Conservation (phyloP, 2,329 filamentous ascomycete species). For the Epichloe glyceriae region DNA sequence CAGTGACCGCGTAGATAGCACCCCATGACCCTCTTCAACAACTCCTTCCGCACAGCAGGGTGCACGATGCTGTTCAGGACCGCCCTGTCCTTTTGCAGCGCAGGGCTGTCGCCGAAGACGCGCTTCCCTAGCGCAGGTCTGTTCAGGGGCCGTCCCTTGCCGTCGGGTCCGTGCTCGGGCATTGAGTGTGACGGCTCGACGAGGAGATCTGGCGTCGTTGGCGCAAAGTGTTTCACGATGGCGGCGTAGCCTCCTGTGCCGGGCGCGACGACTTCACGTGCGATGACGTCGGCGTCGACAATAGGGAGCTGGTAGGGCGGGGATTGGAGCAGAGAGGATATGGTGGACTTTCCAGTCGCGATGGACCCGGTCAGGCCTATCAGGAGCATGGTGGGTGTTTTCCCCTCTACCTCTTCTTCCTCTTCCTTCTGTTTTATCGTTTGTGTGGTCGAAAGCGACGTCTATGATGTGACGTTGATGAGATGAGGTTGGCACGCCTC, state of each 20-base stretch:
- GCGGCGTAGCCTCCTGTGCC: conserved; percentile 72
- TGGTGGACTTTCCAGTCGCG: conserved; percentile 94
- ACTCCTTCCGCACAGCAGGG: conserved; percentile 72
- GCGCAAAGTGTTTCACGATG: conserved; percentile 69
- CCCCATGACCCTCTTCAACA: conserved; percentile 61
- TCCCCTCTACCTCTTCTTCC: no score
- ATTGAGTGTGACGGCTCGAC: conserved; percentile 41
- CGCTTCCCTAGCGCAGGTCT: conserved; percentile 70
- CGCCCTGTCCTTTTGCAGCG: conserved; percentile 56
- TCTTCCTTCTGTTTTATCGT: neutral
- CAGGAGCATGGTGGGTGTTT: conserved; percentile 28
- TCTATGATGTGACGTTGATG: no score
- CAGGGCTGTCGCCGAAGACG: conserved; percentile 71
- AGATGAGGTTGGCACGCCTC: no score
- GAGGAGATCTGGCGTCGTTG: conserved; percentile 76
- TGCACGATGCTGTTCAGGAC: conserved; percentile 86
- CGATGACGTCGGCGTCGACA: conserved; percentile 86
- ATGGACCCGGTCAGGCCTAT: conserved; percentile 95
- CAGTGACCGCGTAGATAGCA: conserved; percentile 65
- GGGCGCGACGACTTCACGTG: conserved; percentile 87
- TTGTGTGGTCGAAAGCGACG: neutral
- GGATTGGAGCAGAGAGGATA: conserved; percentile 67
- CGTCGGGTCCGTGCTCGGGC: conserved; percentile 39
- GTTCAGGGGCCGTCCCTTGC: conserved; percentile 66
- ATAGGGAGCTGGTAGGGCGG: conserved; percentile 78